Evolutionary conservation across 1,284 basidiomycete species (phyloP), one percentile per base, ranked within the genome.

Genomic region (Ustilago sp.): DNA sequence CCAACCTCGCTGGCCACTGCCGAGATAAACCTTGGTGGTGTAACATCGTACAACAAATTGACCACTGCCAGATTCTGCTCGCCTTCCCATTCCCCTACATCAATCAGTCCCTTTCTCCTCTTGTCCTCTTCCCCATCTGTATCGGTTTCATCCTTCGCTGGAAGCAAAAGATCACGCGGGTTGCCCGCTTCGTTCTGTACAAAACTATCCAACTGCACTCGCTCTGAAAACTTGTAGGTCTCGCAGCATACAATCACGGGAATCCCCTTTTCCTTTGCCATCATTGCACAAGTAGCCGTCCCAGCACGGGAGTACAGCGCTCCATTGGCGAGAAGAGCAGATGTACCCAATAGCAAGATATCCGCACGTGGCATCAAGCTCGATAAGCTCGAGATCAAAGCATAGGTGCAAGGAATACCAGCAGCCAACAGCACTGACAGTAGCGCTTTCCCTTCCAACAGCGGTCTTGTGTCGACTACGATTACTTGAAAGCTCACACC

Each of bases 211-310:
- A 99, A 88, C 86, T 94, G 92, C 39, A 99, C 92, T 39, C 91
- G 91, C 80, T 99, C 97, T 28, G 93, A 93, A 83, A 97, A 98
- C 87, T 99, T 99, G 89, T 98, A 98, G 19, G 97, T 99, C 88
- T 99, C 97, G 56, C 95, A 97, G 81, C 95, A 98, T 17, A 96
- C 94, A 58, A 99, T 91, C 17, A 98, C 94, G 8, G 97, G 97
- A 1, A 98, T 92, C 23, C 91, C 92, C 82, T 93, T 90, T 62
- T 91, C 91, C 86, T 94, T 93, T 0, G 94, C 94, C 89, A 98
- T 91, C 94, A 99, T 95, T 0, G 96, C 94, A 28, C 98, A 94
- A 75, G 95, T 90, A 0, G 96, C 96, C 2, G 95, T 98, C 31
- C 97, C 97, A 0, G 95, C 93, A 59, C 97, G 90, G 13, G 95